Evolutionary conservation across 1,284 basidiomycete genomes (phyloP).

Genomic region (Macrocystidia cucumis): DNA sequence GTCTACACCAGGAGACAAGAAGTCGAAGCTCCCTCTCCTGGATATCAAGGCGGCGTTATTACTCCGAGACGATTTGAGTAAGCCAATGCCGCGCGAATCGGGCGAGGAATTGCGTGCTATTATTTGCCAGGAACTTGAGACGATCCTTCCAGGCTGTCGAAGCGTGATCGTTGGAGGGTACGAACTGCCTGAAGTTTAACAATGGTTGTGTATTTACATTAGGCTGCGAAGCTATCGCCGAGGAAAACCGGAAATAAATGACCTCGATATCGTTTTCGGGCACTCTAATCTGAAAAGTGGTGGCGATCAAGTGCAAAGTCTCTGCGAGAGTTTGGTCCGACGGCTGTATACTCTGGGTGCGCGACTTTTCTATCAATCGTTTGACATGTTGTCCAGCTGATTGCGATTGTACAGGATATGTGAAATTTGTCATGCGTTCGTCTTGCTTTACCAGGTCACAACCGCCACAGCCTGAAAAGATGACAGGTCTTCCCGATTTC

Average conservation of each 20-base stretch:
- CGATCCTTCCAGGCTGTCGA: slow-evolving; percentile 50
- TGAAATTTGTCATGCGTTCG: slow-evolving; percentile 66
- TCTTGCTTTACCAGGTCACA: slow-evolving; percentile 1
- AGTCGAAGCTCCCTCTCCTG: slow-evolving; percentile 20
- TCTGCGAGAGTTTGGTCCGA: slow-evolving; percentile 43
- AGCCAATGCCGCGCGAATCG: slow-evolving; percentile 55
- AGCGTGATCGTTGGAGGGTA: slow-evolving; percentile 70
- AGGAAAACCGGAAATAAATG: slow-evolving; percentile 66
- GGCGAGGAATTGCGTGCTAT: slow-evolving; percentile 57
- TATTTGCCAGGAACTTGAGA: slow-evolving; percentile 49
- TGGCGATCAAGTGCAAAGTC: slow-evolving; percentile 34
- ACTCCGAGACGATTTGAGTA: slow-evolving; percentile 41
- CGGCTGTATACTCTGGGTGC: slow-evolving; percentile 46
- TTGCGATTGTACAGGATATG: slow-evolving; percentile 57
- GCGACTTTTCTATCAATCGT: slow-evolving; percentile 7
- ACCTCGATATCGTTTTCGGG: slow-evolving; percentile 76
- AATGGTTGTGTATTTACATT: background rate
- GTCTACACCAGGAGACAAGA: slow-evolving; percentile 11
- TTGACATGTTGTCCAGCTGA: background rate
- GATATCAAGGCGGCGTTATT: slow-evolving; percentile 44
- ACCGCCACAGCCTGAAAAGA: slow-evolving; percentile 3
- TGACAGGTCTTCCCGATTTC: slow-evolving; percentile 48
- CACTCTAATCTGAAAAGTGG: slow-evolving; percentile 42
- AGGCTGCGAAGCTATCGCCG: slow-evolving; percentile 52
- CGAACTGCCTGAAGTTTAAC: slow-evolving; percentile 12